A percentile compares a stretch with the other conserved stretches of the same genome.
Evolutionary conservation across 805 yeast genomes (phyloP).

Genomic region (Candida stauntonica): DNA sequence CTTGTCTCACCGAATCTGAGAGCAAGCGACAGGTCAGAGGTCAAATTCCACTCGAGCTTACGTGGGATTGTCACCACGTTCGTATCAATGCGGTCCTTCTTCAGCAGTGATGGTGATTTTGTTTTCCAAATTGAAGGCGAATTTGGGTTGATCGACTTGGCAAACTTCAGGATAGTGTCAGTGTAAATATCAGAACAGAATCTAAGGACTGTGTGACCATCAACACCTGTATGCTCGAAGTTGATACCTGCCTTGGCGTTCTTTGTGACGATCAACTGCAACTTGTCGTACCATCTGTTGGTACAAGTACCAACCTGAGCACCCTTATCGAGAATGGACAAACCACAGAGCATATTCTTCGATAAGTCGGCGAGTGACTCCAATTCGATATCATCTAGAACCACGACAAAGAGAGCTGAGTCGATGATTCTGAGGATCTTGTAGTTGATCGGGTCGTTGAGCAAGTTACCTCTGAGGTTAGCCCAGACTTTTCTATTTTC

Average conservation of each 20-base stretch:
- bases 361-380: conserved; percentile 60
- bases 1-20: conserved; percentile 89
- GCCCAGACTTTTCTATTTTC: conserved; percentile 92
- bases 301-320: conserved; percentile 93
- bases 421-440: conserved; percentile 76
- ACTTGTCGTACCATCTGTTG: conserved; percentile 91
- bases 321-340: conserved; percentile 72
- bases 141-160: conserved; percentile 71
- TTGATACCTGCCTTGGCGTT: conserved; percentile 92
- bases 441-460: conserved; percentile 48
- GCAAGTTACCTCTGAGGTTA: conserved; percentile 51
- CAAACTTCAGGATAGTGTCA: conserved; percentile 83
- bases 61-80: conserved; percentile 68
- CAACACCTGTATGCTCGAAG: conserved; percentile 93
- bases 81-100: conserved; percentile 39
- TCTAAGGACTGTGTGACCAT: conserved; percentile 88
- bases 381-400: conserved; percentile 74
- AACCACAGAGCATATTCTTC: conserved; percentile 85
- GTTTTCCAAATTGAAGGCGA: conserved; percentile 65
- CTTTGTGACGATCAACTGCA: conserved; percentile 80
- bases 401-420: conserved; percentile 75
- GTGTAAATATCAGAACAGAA: conserved; percentile 89
- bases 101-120: conserved; percentile 42
- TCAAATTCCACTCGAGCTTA: conserved; percentile 83
- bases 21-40: conserved; percentile 71